phyloP scores from a whole-genome alignment of 2,329 filamentous ascomycete species.

The Paraconiothyrium sp. region DNA sequence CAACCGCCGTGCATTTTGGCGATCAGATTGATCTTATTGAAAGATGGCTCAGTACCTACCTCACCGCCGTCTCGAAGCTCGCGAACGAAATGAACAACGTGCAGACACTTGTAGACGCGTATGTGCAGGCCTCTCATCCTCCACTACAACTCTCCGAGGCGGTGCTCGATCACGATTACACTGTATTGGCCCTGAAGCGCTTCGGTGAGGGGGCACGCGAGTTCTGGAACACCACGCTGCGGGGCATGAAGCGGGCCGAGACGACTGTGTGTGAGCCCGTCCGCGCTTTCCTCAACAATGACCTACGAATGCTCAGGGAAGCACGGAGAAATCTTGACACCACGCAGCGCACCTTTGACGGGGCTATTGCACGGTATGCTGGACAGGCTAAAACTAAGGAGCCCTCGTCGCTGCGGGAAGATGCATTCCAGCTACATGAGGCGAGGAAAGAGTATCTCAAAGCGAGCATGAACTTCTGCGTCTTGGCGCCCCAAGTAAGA shows the following conservation, averaged over 20 bases:
- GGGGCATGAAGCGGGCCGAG: conserved; percentile 80
- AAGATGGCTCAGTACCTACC: conserved; percentile 84
- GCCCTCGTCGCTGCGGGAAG: conserved; percentile 86
- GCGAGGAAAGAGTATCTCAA: conserved; percentile 89
- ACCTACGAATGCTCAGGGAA: conserved; percentile 88
- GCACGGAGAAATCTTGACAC: conserved; percentile 77
- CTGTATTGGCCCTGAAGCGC: conserved; percentile 82
- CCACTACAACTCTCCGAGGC: conserved; percentile 79
- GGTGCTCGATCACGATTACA: conserved; percentile 94
- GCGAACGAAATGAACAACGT: conserved; percentile 74
- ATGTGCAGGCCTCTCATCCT: conserved; percentile 79
- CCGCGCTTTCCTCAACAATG: conserved; percentile 76
- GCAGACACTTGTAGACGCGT: conserved; percentile 80
- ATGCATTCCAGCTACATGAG: conserved; percentile 95
- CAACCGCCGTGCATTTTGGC: conserved; percentile 83
- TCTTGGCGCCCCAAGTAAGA: conserved; percentile 85
- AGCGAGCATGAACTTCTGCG: conserved; percentile 91
- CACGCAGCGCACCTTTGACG: conserved; percentile 85
- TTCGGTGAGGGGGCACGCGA: conserved; percentile 87
- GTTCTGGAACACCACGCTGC: conserved; percentile 82
- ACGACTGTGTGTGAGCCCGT: conserved; percentile 82
- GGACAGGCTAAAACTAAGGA: conserved; percentile 93
- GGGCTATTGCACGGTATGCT: conserved; percentile 81
- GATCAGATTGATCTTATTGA: conserved; percentile 93
- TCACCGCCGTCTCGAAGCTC: conserved; percentile 70